A percentile compares a stretch with the other conserved stretches of the same genome.
phyloP scores from a whole-genome alignment of 2,329 filamentous ascomycete genomes.

The Xylariomycetidae sp. region DNA sequence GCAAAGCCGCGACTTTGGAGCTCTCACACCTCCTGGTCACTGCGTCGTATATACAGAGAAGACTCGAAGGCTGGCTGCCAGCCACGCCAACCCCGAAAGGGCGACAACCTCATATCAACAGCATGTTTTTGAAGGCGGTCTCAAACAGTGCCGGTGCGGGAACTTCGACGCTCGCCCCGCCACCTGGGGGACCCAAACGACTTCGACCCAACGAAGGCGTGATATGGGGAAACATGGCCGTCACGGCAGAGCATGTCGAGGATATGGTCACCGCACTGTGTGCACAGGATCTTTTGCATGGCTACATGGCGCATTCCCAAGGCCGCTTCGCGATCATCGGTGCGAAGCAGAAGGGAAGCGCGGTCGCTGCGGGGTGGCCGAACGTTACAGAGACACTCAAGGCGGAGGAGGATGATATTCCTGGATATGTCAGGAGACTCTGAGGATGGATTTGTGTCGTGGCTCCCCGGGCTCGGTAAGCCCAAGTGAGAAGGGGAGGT shows the following conservation, averaged over 20 bases:
- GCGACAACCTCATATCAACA: slow-evolving; percentile 38
- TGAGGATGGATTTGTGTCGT: no score
- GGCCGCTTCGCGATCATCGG: slow-evolving; percentile 78
- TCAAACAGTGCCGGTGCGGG: slow-evolving; percentile 36
- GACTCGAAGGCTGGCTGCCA: slow-evolving; percentile 52
- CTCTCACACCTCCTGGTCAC: slow-evolving; percentile 61
- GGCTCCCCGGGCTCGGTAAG: no score
- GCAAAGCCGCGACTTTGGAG: slow-evolving; percentile 67
- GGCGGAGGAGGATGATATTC: slow-evolving; percentile 48
- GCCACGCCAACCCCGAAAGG: slow-evolving; percentile 24
- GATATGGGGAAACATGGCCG: slow-evolving; percentile 56
- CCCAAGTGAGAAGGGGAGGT: no score
- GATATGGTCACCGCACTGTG: slow-evolving; percentile 70
- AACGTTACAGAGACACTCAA: slow-evolving; percentile 63
- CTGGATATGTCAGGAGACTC: slow-evolving; percentile 21
- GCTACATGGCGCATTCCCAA: slow-evolving; percentile 74
- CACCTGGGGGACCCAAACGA: slow-evolving; percentile 38
- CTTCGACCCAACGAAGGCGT: slow-evolving; percentile 54
- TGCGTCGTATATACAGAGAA: slow-evolving; percentile 59
- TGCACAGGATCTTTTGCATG: slow-evolving; percentile 73
- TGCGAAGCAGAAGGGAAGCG: slow-evolving; percentile 58
- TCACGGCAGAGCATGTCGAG: slow-evolving; percentile 64
- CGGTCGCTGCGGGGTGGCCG: slow-evolving; percentile 69
- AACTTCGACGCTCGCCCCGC: slow-evolving; percentile 39
- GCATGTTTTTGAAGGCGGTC: slow-evolving; percentile 46